Conservation (phyloP, 805 yeast genomes). For the Danielia oregonensis region DNA sequence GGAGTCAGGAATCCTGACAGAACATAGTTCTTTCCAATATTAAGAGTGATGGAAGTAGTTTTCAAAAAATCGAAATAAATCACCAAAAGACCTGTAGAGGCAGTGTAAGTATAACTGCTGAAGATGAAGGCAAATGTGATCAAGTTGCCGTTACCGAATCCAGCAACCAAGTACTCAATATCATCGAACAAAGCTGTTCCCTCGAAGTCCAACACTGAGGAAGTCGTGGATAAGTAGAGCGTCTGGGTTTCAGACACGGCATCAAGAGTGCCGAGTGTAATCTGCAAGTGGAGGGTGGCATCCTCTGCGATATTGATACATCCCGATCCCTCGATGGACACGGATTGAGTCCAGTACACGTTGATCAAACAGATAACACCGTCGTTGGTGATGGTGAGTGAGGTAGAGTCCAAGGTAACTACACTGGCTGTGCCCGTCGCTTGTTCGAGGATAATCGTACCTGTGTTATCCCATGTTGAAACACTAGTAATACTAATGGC, state of each 20-base stretch:
- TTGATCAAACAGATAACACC: conserved; percentile 28
- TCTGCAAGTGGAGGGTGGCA: conserved; percentile 3
- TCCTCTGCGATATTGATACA: conserved; percentile 13
- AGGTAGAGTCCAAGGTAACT: conserved; percentile 4
- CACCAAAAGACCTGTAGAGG: conserved; percentile 8
- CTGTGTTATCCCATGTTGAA: conserved; percentile 5
- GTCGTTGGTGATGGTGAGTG: conserved; percentile 17
- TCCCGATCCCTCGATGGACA: conserved; percentile 21
- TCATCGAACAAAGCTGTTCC: conserved; percentile 3
- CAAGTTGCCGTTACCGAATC: conserved; percentile 10
- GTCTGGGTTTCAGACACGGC: conserved; percentile 1
- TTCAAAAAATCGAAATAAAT: conserved; percentile 1
- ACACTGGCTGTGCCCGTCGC: conserved; percentile 12
- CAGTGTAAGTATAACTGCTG: conserved; percentile 4
- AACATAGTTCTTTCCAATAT: conserved; percentile 2
- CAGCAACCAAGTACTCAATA: conserved; percentile 4
- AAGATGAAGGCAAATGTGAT: conserved; percentile 4
- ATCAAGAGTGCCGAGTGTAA: background rate
- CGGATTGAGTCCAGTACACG: conserved; percentile 19
- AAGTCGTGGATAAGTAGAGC: conserved; percentile 3
- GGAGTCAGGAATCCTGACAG: background rate
- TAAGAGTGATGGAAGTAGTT: background rate
- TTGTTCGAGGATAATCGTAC: conserved; percentile 12
- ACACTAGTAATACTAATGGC: conserved; percentile 4
- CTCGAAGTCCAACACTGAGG: conserved; percentile 1